phyloP scores from a whole-genome alignment of 345 rosid species.

The Theobroma cacao region DNA sequence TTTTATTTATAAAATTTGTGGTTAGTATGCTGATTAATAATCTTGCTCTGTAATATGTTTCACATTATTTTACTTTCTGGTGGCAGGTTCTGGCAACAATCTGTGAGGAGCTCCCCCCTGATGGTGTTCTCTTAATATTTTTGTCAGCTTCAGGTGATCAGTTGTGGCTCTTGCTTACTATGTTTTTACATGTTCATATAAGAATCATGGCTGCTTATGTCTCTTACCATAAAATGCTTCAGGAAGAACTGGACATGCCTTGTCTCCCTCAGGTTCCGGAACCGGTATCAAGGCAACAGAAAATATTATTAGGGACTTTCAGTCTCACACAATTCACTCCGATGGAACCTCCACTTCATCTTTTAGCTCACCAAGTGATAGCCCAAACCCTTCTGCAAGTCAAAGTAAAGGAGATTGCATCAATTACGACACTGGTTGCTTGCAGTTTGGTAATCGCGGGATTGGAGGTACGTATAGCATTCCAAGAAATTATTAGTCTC shows the following conservation, averaged over 20 bases:
- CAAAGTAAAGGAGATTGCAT: conserved; percentile 46
- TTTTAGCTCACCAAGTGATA: conserved; percentile 34
- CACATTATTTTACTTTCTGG: conserved; percentile 14
- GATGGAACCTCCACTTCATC: conserved; percentile 48
- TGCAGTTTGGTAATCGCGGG: conserved; percentile 74
- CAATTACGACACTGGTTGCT: conserved; percentile 36
- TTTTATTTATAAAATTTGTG: neutral
- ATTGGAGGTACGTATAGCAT: conserved; percentile 61
- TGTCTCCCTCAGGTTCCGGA: conserved; percentile 46
- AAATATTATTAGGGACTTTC: conserved; percentile 46
- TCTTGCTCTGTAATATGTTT: neutral
- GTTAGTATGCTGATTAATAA: neutral
- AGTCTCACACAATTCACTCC: conserved; percentile 39
- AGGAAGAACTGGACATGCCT: conserved; percentile 54
- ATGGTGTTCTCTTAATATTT: conserved; percentile 79
- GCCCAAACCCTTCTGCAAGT: conserved; percentile 36
- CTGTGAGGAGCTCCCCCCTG: conserved; percentile 80
- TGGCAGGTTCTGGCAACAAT: conserved; percentile 82
- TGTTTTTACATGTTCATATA: neutral
- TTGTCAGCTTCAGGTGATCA: conserved; percentile 84
- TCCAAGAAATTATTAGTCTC: neutral
- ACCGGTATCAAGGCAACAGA: conserved; percentile 41
- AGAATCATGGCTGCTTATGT: conserved; percentile 20
- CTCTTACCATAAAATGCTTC: conserved; percentile 26
- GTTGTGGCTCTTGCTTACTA: neutral